A percentile compares a stretch with the other conserved stretches of the same genome.
phyloP scores from a whole-genome alignment of 2,329 filamentous ascomycete genomes.

The Penicillium aurantiogriseum region DNA sequence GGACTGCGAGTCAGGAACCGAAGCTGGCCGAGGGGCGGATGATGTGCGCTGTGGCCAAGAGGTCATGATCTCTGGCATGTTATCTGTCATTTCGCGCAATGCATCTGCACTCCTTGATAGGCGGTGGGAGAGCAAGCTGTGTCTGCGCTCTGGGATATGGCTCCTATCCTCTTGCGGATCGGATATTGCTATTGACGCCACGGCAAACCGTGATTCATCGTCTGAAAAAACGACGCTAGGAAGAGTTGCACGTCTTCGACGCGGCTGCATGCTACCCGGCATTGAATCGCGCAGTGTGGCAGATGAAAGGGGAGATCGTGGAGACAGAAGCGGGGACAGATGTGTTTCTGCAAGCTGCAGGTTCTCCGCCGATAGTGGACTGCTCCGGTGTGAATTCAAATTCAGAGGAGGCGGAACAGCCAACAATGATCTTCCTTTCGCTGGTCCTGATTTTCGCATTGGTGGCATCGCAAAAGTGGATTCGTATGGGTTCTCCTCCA shows the following conservation, averaged over 20 bases:
- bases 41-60: slow-evolving; percentile 44
- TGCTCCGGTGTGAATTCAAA: slow-evolving; percentile 25
- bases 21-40: slow-evolving; percentile 44
- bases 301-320: slow-evolving; percentile 9
- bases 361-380: slow-evolving; percentile 23
- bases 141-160: slow-evolving; percentile 17
- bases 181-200: slow-evolving; percentile 26
- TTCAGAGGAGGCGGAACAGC: slow-evolving; percentile 27
- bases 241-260: slow-evolving; percentile 44
- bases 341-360: slow-evolving; percentile 18
- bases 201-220: slow-evolving; percentile 36
- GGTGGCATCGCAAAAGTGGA: slow-evolving; percentile 14
- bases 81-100: slow-evolving; percentile 36
- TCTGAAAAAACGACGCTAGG: slow-evolving; percentile 47
- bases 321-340: slow-evolving; percentile 16
- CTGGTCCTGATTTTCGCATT: slow-evolving; percentile 13
- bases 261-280: slow-evolving; percentile 22
- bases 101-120: slow-evolving; percentile 47
- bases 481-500: slow-evolving; percentile 27
- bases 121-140: slow-evolving; percentile 32
- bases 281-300: slow-evolving; percentile 23
- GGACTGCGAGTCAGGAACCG: slow-evolving; percentile 33
- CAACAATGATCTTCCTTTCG: slow-evolving; percentile 22
- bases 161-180: slow-evolving; percentile 24
- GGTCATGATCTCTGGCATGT: slow-evolving; percentile 41